phyloP scores from a whole-genome alignment of 129 eudicot genomes.

The Flaveria ramosissima region DNA sequence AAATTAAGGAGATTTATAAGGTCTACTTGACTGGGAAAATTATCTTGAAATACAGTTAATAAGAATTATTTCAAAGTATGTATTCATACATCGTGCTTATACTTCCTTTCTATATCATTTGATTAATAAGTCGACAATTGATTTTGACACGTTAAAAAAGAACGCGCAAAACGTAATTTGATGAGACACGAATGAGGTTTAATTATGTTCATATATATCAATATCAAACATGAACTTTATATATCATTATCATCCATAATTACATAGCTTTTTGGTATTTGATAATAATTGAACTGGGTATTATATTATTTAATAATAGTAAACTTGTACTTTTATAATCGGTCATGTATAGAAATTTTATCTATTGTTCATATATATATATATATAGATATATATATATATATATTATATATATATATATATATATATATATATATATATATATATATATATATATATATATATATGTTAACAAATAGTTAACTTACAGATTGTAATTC shows the following conservation, averaged over 20 bases:
- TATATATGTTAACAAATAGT: no score
- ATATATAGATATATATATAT: no score
- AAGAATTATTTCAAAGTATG: not conserved
- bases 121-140: not conserved
- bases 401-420: no score
- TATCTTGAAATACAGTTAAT: not conserved
- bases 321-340: not conserved
- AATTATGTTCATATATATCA: constrained; percentile 6
- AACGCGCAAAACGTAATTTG: not conserved
- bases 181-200: not conserved
- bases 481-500: no score
- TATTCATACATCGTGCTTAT: not conserved
- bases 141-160: not conserved
- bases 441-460: no score
- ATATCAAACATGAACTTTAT: not conserved
- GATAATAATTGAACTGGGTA: not conserved
- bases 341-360: no score
- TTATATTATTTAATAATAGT: not conserved
- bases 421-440: no score
- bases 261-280: not conserved
- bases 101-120: not conserved
- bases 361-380: no score
- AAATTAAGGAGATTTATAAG: not conserved
- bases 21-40: not conserved
- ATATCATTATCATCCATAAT: not conserved